Conservation (phyloP, 1,284 basidiomycete species). For the Ceratobasidium sp. region DNA sequence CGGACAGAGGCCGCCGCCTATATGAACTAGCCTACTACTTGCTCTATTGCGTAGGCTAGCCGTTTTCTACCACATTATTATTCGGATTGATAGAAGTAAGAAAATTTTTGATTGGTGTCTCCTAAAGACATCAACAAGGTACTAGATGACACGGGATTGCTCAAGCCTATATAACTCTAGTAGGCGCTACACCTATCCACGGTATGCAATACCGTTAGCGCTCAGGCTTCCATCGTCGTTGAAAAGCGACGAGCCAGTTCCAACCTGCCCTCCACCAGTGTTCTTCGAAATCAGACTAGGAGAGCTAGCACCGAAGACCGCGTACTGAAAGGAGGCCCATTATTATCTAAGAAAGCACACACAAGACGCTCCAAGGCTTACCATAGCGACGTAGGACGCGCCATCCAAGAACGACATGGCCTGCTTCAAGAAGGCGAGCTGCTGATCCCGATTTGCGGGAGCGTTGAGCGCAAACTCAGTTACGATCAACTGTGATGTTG, state of each 20-base stretch:
- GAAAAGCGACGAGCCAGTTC: constrained; percentile 41
- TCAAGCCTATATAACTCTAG: too few relatives aligned
- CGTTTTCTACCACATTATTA: too few relatives aligned
- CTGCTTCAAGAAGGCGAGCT: constrained; percentile 32
- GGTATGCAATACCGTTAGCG: constrained; percentile 36
- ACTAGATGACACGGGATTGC: too few relatives aligned
- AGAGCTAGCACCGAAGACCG: constrained; percentile 36
- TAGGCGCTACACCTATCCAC: constrained; percentile 37
- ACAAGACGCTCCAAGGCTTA: not conserved
- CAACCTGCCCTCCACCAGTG: constrained; percentile 38
- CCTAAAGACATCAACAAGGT: too few relatives aligned
- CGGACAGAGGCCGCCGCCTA: too few relatives aligned
- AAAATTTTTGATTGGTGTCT: too few relatives aligned
- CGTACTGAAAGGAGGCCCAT: constrained; percentile 7
- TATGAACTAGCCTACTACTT: too few relatives aligned
- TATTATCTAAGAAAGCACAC: not conserved
- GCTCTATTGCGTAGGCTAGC: too few relatives aligned
- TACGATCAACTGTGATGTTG: constrained; percentile 9
- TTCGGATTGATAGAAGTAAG: too few relatives aligned
- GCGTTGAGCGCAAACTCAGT: constrained; percentile 40
- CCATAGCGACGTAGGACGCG: constrained; percentile 39
- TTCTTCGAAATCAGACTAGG: constrained; percentile 28
- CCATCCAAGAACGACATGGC: constrained; percentile 43
- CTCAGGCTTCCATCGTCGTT: constrained; percentile 41
- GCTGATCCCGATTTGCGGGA: constrained; percentile 39